Conservation (phyloP, 352 stramenopile genomes). For the Phytophthora citricola region DNA sequence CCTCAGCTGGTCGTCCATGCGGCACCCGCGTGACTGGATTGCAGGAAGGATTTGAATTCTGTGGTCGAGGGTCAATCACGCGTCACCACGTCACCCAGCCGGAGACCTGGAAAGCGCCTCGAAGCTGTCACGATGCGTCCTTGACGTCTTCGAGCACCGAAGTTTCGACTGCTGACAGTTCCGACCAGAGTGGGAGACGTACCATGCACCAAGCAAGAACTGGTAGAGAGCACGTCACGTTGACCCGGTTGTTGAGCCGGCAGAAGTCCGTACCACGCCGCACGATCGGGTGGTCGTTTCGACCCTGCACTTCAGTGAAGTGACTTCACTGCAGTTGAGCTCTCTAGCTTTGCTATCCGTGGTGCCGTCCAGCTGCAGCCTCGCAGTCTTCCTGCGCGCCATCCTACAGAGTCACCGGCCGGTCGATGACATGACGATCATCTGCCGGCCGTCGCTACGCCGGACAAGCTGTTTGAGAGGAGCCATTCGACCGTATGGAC, state of each 20-base stretch:
- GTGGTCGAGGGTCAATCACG: constrained; percentile 11
- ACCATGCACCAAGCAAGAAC: not conserved
- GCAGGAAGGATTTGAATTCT: constrained; percentile 14
- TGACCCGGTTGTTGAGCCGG: constrained; percentile 5
- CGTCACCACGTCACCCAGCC: constrained; percentile 5
- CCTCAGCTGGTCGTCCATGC: not conserved
- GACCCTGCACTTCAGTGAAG: not conserved
- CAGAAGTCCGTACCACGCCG: constrained; percentile 1
- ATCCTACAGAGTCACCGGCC: not conserved
- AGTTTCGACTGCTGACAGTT: not conserved
- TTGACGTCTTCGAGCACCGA: too few relatives aligned
- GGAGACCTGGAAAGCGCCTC: not conserved
- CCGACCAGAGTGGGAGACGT: not conserved
- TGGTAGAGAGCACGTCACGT: constrained; percentile 13
- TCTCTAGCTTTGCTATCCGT: constrained; percentile 2
- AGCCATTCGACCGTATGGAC: constrained; percentile 16
- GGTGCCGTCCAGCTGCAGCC: constrained; percentile 10
- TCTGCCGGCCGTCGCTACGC: constrained; percentile 12
- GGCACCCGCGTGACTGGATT: too few relatives aligned
- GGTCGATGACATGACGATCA: constrained; percentile 8
- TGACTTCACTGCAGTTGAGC: not conserved
- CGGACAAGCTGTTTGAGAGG: constrained; percentile 25
- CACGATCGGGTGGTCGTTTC: constrained; percentile 2
- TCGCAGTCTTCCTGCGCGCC: constrained; percentile 11
- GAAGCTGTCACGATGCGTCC: constrained; percentile 1